Base-by-base conservation (phyloP, 306 rosid genomes). In the Purshia tridentata region DNA sequence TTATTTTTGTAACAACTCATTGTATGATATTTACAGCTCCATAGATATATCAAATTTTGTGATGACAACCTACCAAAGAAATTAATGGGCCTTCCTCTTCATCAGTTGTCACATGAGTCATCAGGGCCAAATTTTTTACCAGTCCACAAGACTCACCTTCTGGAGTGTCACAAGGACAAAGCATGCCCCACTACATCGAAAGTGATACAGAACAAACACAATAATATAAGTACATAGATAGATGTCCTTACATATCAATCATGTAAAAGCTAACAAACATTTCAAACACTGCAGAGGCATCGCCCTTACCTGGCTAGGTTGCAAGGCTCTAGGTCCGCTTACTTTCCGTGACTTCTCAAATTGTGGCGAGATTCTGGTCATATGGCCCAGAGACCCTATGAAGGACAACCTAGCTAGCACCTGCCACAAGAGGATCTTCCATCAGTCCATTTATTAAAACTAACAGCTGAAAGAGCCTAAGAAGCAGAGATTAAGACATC, bases 131-230 rank as follows among this genome's bases (percentile, higher is more conserved):
- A 76, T 91, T 91, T 86, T 93, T 93, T 23, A 93, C 97, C 45
- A 93, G 91, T 76, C 98, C 98, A 84, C 97, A 91, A 60, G 89
- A 77, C 81, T 91, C 98, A 48, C 98, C 98, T 81, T 93, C 98
- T 47, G 98, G 98, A 77, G 98, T 93, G 81, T 93, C 98, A 64
- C 98, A 93, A 19, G 98, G 98, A 80, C 98, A 93, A 73, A 91
- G 98, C 98, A 93, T 93, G 62, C 98, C 98, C 98, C 98, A 93
- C 97, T 92, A 50, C 72, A 77, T 61, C 23, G 37, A 60, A 14
- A 12, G 23, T 40, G 48, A 62, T 23, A 20, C 9, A 18, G 23
- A 46, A 46, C 9, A 76, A 22, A 42, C 54, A 72, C 4, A 65
- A 48, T 29, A 62, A 35, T 41, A 18, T 37, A 15, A 62, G 50